Evolutionary conservation across 1,284 basidiomycete genomes (phyloP).

Genomic region (Chalciporus piperatoides): DNA sequence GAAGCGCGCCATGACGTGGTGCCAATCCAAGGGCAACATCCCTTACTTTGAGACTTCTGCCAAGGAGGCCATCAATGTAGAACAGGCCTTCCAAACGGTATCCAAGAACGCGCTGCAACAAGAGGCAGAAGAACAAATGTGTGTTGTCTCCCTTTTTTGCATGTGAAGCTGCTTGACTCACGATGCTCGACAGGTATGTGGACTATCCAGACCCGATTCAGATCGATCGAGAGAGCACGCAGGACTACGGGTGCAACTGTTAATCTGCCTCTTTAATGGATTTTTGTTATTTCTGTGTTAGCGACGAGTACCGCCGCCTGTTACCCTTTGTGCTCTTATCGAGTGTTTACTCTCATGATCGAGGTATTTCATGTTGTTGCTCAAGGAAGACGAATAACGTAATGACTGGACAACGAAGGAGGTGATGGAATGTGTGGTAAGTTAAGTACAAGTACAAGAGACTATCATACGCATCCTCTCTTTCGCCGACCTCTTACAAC

Average conservation of each 20-base stretch:
- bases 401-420: conserved; percentile 14
- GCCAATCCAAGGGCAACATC: conserved; percentile 98
- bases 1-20: conserved; percentile 99
- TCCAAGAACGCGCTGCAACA: conserved; percentile 98
- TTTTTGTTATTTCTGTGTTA: conserved; percentile 26
- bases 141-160: conserved; percentile 34
- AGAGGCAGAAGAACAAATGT: conserved; percentile 96
- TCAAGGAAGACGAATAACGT: conserved; percentile 11
- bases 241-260: conserved; percentile 92
- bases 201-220: conserved; percentile 99
- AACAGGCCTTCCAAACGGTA: conserved; percentile 99
- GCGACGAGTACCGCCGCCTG: conserved; percentile 25
- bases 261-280: conserved; percentile 39
- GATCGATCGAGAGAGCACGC: conserved; percentile 90
- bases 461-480: neutral
- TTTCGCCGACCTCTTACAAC: conserved; percentile 34
- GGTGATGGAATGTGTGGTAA: conserved; percentile 4
- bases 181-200: conserved; percentile 64
- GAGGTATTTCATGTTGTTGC: conserved; percentile 26
- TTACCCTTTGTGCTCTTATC: conserved; percentile 34
- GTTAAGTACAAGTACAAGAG: conserved; percentile 28
- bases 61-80: conserved; percentile 99
- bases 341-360: conserved; percentile 31
- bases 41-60: conserved; percentile 99
- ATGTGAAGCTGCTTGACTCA: conserved; percentile 14